Conservation (phyloP, 805 yeast species). For the Candida lessepsii region DNA sequence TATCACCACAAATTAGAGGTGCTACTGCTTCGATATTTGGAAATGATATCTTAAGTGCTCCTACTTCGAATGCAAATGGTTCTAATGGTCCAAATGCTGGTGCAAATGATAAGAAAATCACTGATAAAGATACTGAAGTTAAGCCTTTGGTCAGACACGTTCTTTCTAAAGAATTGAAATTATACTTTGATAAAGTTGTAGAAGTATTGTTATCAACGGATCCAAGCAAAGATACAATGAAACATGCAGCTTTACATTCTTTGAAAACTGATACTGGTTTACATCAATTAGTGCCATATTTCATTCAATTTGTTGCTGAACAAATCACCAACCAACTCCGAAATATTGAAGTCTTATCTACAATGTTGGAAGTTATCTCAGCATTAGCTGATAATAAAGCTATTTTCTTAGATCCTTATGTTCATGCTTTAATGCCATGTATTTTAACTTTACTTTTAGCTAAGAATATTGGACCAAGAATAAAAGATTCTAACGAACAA, state of each 20-base stretch:
- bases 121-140: constrained; percentile 51
- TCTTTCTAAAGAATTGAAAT: constrained; percentile 86
- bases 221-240: constrained; percentile 55
- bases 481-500: constrained; percentile 33
- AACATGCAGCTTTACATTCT: constrained; percentile 79
- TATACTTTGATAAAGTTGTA: constrained; percentile 88
- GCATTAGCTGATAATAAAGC: constrained; percentile 81
- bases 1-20: constrained; percentile 80
- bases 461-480: constrained; percentile 68
- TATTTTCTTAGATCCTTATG: constrained; percentile 89
- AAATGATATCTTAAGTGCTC: constrained; percentile 37
- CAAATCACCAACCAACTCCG: constrained; percentile 86
- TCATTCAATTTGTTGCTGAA: constrained; percentile 94
- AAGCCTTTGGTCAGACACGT: constrained; percentile 95
- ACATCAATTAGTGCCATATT: constrained; percentile 94
- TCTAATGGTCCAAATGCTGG: constrained; percentile 12
- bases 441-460: constrained; percentile 86
- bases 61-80: constrained; percentile 11
- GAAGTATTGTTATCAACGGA: constrained; percentile 67
- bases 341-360: constrained; percentile 64
- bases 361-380: constrained; percentile 86
- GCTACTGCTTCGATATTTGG: constrained; percentile 57
- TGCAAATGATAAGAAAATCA: constrained; percentile 14
- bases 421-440: constrained; percentile 97
- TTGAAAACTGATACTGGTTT: constrained; percentile 90